phyloP scores from a whole-genome alignment of 345 rosid genomes.

The Capsella bursapastoris region DNA sequence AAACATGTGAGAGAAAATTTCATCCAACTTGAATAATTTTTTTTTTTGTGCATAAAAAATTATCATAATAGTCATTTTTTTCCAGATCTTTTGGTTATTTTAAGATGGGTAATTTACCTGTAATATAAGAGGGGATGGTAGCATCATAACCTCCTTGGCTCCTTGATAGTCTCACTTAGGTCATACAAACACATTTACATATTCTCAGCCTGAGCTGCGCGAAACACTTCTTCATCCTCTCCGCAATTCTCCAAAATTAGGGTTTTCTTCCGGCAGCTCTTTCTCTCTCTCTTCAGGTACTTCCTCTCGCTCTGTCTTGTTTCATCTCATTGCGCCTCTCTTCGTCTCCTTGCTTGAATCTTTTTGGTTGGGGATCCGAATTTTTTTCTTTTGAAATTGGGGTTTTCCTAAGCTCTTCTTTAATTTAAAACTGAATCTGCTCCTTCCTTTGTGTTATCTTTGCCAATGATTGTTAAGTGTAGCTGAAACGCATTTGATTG shows the following conservation, averaged over 20 bases:
- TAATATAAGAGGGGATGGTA: too few relatives aligned
- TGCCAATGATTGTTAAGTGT: neutral
- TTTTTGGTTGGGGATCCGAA: constrained; percentile 1
- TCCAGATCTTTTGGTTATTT: too few relatives aligned
- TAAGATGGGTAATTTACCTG: too few relatives aligned
- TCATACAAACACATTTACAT: neutral
- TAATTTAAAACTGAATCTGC: neutral
- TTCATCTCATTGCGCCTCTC: constrained; percentile 29
- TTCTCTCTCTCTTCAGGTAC: constrained; percentile 32
- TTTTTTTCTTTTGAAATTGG: neutral
- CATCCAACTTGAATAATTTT: too few relatives aligned
- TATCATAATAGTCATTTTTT: too few relatives aligned
- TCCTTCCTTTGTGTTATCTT: neutral
- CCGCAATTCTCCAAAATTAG: constrained; percentile 33
- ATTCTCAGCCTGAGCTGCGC: constrained; percentile 29
- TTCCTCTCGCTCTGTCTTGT: neutral
- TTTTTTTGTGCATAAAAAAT: too few relatives aligned
- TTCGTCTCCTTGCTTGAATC: constrained; percentile 10
- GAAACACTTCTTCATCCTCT: constrained; percentile 6
- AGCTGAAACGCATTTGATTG: neutral
- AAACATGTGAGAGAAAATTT: too few relatives aligned
- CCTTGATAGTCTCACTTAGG: neutral
- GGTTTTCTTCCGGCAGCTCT: constrained; percentile 38
- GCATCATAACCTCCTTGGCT: too few relatives aligned
- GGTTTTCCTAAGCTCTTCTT: constrained; percentile 15